phyloP scores from a whole-genome alignment of 768 basidiomycete genomes.

The Suillus clintonianus region DNA sequence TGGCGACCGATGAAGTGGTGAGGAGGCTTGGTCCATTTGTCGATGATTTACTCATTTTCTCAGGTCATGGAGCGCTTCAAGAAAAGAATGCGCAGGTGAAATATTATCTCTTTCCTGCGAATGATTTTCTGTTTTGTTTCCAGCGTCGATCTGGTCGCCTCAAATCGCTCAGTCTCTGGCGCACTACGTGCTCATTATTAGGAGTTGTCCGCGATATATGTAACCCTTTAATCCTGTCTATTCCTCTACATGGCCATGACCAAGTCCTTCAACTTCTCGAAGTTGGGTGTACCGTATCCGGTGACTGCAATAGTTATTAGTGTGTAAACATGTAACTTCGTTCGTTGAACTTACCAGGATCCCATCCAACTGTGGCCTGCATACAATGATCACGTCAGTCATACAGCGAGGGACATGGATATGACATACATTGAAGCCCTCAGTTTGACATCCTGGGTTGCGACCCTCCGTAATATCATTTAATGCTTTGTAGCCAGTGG shows the following conservation, averaged over 20 bases:
- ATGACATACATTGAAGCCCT: conserved; percentile 61
- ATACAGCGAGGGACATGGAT: neutral
- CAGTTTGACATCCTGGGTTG: conserved; percentile 62
- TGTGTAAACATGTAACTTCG: conserved; percentile 4
- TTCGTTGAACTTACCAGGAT: conserved; percentile 47
- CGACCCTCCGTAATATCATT: conserved; percentile 63
- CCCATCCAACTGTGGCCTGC: conserved; percentile 59
- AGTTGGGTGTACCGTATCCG: conserved; percentile 57
- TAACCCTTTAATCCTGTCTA: neutral
- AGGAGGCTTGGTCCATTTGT: conserved; percentile 25
- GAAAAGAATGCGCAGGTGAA: conserved; percentile 86
- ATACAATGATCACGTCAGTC: neutral
- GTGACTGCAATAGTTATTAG: conserved; percentile 41
- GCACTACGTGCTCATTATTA: neutral
- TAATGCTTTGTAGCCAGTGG: conserved; percentile 34
- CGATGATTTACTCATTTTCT: conserved; percentile 2
- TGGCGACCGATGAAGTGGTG: conserved; percentile 91
- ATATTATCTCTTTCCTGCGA: conserved; percentile 1
- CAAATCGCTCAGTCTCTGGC: neutral
- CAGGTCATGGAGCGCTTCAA: conserved; percentile 97
- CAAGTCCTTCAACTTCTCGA: conserved; percentile 44
- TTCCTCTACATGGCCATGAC: conserved; percentile 20
- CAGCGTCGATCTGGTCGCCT: neutral
- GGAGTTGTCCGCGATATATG: neutral
- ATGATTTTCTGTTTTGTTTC: conserved; percentile 2